Evolutionary conservation across 371 early-diverging fungal genomes (phyloP).

Genomic region (Saksenaea oblongispora): DNA sequence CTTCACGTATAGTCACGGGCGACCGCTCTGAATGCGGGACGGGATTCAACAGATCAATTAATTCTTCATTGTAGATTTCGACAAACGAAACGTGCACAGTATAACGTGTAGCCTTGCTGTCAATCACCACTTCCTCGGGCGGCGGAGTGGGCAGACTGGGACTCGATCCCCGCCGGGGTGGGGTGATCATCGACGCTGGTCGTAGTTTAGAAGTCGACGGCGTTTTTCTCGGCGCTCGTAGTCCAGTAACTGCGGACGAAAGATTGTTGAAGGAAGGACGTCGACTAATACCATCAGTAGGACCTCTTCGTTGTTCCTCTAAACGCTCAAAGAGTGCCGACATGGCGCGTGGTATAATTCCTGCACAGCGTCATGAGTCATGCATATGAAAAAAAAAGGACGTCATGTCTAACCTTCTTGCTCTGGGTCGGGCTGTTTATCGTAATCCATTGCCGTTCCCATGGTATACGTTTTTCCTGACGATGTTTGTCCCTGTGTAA

Average conservation of each 20-base stretch:
- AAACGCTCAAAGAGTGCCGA: slow-evolving; percentile 66
- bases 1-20: slow-evolving; percentile 88
- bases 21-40: slow-evolving; percentile 57
- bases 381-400: background rate
- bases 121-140: background rate
- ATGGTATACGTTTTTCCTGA: slow-evolving; percentile 99
- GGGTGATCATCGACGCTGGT: slow-evolving; percentile 18
- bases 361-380: slow-evolving; percentile 28
- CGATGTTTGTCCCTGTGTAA: slow-evolving; percentile 77
- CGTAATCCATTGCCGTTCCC: slow-evolving; percentile 82
- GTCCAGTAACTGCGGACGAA: slow-evolving; percentile 16
- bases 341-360: slow-evolving; percentile 92
- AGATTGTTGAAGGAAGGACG: slow-evolving; percentile 3
- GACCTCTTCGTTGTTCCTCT: slow-evolving; percentile 8
- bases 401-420: slow-evolving; percentile 39
- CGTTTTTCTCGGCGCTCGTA: slow-evolving; percentile 24
- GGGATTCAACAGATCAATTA: slow-evolving; percentile 81
- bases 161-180: slow-evolving; percentile 17
- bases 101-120: slow-evolving; percentile 36
- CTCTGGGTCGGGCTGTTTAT: slow-evolving; percentile 43
- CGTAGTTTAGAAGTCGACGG: slow-evolving; percentile 15
- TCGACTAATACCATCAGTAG: background rate
- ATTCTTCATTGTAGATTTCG: slow-evolving; percentile 98
- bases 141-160: slow-evolving; percentile 13
- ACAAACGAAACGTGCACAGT: slow-evolving; percentile 71